phyloP scores from a whole-genome alignment of 306 rosid species.

The Castanea sativa region DNA sequence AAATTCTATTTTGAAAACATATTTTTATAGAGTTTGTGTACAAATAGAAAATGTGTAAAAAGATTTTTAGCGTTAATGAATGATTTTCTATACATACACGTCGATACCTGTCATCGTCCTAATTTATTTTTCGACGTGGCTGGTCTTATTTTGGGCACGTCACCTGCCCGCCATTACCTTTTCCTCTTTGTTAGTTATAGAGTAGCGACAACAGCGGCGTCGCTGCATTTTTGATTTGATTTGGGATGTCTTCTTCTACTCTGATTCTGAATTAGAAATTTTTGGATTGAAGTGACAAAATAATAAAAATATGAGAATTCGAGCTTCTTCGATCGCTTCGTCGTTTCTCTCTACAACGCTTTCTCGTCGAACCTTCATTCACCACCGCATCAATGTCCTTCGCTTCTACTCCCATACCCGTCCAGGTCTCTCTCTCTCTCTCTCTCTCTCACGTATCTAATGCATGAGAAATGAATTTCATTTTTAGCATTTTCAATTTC shows the following conservation, averaged over 20 bases:
- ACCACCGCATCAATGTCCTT: constrained; percentile 23
- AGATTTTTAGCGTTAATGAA: too few relatives aligned
- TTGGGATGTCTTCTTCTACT: neutral
- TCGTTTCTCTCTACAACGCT: constrained; percentile 30
- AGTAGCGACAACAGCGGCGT: neutral
- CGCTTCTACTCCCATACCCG: constrained; percentile 41
- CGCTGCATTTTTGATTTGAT: neutral
- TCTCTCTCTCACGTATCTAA: neutral
- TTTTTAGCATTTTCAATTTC: neutral
- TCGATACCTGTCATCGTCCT: neutral
- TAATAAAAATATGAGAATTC: constrained; percentile 28
- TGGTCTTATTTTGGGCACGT: constrained; percentile 48
- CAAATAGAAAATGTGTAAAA: too few relatives aligned
- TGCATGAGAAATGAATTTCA: neutral
- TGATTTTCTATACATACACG: too few relatives aligned
- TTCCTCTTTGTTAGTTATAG: neutral
- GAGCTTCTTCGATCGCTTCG: constrained; percentile 30
- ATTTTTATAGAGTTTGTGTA: too few relatives aligned
- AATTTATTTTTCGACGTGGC: constrained; percentile 21
- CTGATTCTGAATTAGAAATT: neutral
- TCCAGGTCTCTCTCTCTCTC: constrained; percentile 38
- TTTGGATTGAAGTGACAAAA: too few relatives aligned
- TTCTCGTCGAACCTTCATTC: constrained; percentile 20
- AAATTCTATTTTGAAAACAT: too few relatives aligned
- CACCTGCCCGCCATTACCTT: constrained; percentile 21